Base-by-base conservation (phyloP, 345 rosid species). In the Moringa oleifera region DNA sequence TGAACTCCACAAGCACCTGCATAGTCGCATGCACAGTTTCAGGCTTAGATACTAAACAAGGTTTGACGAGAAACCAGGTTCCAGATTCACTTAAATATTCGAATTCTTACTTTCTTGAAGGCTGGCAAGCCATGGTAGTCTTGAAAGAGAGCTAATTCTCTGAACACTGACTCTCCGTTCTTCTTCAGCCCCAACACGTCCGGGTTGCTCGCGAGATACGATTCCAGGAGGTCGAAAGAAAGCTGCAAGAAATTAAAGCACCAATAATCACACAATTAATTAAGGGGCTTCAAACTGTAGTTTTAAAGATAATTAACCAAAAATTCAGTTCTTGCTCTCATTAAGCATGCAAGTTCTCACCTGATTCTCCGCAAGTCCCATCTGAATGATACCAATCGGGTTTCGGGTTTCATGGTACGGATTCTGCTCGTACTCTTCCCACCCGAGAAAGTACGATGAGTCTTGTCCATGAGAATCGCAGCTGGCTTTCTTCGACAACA, bases 311-410 rank as follows among this genome's bases (percentile, higher is more conserved):
- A n/a, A n/a, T n/a, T n/a, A n/a, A n/a, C n/a, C n/a, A n/a, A n/a
- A n/a, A n/a, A n/a, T n/a, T n/a, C n/a, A n/a, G n/a, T n/a, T n/a
- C n/a, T n/a, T n/a, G n/a, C n/a, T n/a, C n/a, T n/a, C n/a, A n/a
- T n/a, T n/a, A n/a, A n/a, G n/a, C n/a, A n/a, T n/a, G n/a, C n/a
- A n/a, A 33, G 37, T 33, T 57, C 71, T 45, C n/a, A 86, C 97
- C 85, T 88, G 97, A 63, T 92, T 92, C 64, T 92, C 98, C 19
- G 98, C 98, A 58, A 92, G 84, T 8, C 96, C 97, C 98, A 93
- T 85, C 66, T 93, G 98, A 59, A 93, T 79, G 68, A 93, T 85
- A 12, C 98, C 97, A 10, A 58, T 53, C 4, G 97, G 85, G 73
- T 92, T 92, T 36, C 61, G 58, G 59, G 72, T 46, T 54, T 76